These are phyloP conservation scores for Pezicula carpinea DNA, from an alignment of 2,329 filamentous ascomycete genomes.

Conservation along the genomic window DNA sequence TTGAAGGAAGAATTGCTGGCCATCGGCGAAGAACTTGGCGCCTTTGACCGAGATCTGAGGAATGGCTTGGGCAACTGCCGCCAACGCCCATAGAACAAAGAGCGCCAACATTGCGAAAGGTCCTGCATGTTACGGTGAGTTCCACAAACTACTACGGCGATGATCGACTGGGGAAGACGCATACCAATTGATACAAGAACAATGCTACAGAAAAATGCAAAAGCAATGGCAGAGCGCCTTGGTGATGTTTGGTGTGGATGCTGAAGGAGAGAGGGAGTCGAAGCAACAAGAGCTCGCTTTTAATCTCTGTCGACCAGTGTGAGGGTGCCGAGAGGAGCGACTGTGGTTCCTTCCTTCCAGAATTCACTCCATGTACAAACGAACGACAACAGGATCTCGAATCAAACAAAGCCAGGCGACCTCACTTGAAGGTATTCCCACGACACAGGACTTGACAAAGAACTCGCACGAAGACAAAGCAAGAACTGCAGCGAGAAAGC, in stretches of 20 bases:
- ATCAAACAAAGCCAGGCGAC: too few species aligned
- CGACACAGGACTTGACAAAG: too few species aligned
- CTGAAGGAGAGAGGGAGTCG: background rate
- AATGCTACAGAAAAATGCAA: background rate
- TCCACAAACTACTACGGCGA: too few species aligned
- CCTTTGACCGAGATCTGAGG: constrained; percentile 24
- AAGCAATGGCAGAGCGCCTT: background rate
- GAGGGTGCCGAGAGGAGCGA: too few species aligned
- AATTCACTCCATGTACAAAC: too few species aligned
- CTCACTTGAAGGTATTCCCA: too few species aligned
- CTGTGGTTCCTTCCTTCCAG: too few species aligned
- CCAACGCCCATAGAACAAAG: constrained; percentile 7
- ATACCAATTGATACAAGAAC: background rate
- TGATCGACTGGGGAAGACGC: background rate
- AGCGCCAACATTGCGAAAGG: constrained; percentile 12
- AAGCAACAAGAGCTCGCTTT: background rate
- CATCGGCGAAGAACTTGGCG: constrained; percentile 23
- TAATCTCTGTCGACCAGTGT: too few species aligned
- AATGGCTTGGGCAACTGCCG: constrained; percentile 11
- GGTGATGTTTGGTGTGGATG: background rate
- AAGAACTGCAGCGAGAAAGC: too few species aligned
- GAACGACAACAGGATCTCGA: too few species aligned
- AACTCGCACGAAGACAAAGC: too few species aligned
- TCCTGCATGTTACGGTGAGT: background rate
- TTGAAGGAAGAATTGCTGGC: constrained; percentile 26